Evolutionary conservation across 192 early-diverging fungal genomes (phyloP), one percentile per base, ranked within the genome.

Genomic region (Backusella tarrabulga): DNA sequence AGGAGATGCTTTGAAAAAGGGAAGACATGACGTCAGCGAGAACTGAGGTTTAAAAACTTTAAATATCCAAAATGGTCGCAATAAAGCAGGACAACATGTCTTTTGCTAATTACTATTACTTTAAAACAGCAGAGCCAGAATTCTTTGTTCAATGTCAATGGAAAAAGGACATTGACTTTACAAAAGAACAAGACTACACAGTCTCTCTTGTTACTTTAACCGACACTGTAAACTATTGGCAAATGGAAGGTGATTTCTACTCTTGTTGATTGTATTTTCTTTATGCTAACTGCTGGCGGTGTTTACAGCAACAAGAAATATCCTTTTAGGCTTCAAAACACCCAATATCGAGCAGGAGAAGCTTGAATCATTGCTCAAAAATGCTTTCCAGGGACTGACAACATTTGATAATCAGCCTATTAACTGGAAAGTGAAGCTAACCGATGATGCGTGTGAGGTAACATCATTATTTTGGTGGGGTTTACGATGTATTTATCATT

Each of bases 81-180:
- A 26, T 9, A 63, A 63, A 63, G 23, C 56, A 63, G 56, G 56
- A 63, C 56, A 63, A 63, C 56, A 63, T 63, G 56, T 29, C 23
- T 63, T 63, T 11, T 3, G 4, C 21, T 14, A 63, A 29, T 63
- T 63, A 29, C 15, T 63, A 63, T 14, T 63, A 14, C 12, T 63
- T 63, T 29, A 63, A 29, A 29, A 63, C 56, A 26, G 23, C 56
- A 63, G 56, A 63, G 4, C 56, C 56, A 63, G 56, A 63, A 23
- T 63, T 29, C 56, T 63, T 26, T 63, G 56, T 63, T 63, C 56
- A 63, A 63, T 63, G 56, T 29, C 56, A 63, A 29, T 63, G 56
- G 56, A 63, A 26, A 9, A 29, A 29, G 56, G 23, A 63, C 56
- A 63, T 63, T 63, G 56, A 63, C 56, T 63, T 63, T 29, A 63